Base-by-base conservation (phyloP, 164 flowering plant genomes). In the Berberis vulgaris region DNA sequence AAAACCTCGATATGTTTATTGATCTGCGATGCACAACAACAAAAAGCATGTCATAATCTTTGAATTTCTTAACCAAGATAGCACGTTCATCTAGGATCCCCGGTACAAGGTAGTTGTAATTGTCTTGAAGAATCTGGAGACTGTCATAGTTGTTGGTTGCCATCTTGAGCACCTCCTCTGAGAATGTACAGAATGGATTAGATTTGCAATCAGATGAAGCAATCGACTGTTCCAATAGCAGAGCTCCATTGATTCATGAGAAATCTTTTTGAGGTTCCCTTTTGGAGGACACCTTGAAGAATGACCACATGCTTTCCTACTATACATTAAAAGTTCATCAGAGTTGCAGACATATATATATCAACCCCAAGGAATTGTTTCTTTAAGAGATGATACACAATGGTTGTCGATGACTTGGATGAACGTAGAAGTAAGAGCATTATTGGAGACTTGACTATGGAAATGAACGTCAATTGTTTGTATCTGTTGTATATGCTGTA, bases 161-260 rank as follows among this genome's bases (percentile, higher is more conserved):
- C 49, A 46, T 5, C 6, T 46, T 46, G 49, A 46, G 49, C 49
- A 5, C 49, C 8, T 46, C 8, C 8, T 5, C 49, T 5, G 49
- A 46, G 49, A 46, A 46, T 5, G 1, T 46, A 46, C 49, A 8
- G 8, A 46, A 8, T 46, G 49, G 49, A 8, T 5, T 5, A 0
- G 26, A 46, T 46, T 46, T 46, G 49, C 6, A 5, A 46, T 46
- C 49, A 46, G 5, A 46, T 5, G 8, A 8, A 46, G 49, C 49
- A 8, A 46, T 8, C 49, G 8, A 46, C 49, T 46, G 6, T 46
- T 46, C 6, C 8, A 46, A 46, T 8, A 46, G 5, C 5, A 46
- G 49, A 46, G 49, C 49, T 96, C 97, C 0, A 83, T 77, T 72
- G 26, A 26, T 0, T 26, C 0, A 26, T 26, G 26, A 26, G 26